Evolutionary conservation across 2,329 filamentous ascomycete species (phyloP), one percentile per base, ranked within the genome.

Genomic region (Corniculantispora saksenae): DNA sequence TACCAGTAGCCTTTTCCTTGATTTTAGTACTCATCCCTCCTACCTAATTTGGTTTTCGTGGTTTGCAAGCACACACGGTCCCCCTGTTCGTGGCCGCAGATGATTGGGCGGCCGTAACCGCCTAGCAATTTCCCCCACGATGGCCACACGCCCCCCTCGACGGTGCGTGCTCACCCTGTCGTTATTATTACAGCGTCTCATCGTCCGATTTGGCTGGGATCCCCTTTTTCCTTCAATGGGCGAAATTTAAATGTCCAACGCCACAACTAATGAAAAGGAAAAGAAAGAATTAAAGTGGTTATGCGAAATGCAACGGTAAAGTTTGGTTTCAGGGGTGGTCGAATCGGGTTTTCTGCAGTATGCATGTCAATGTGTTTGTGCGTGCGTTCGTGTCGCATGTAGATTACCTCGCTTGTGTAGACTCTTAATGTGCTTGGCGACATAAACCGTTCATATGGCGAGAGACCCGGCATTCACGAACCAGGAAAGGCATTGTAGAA

Each of bases 71-170:
- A 43, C 32, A 23, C 35, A 29, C 12, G 12, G 23, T 53, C 50
- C 50, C 54, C 19, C 25, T 15, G 55, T 32, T 58, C 19, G 25
- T 27, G 40, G 43, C 17, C 38, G 27, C 23, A 58, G 55, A 47
- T 58, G 55, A 47, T 58, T 58, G 55, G 55, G 25, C 27, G 55
- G 55, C 55, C 27, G 55, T 47, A 58, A 47, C 40, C 55, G 40
- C 55, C 54, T 25, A 58, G 40, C 15, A 58, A 58, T 58, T 58
- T 58, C 55, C 55, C 55, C 40, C 38, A 57, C 25, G 55, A 43
- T 45, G 35, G 9, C n/a, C 9, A 7, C 38, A 13, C 38, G 13
- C 35, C 8, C 35, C 35, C 35, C 35, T 38, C 35, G 8, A 32
- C 32, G 4, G 32, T 38, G 27, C 29, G 32, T n/a, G 17, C 19